Conservation (phyloP, 106 monocot species). For the Dioscorea alata region DNA sequence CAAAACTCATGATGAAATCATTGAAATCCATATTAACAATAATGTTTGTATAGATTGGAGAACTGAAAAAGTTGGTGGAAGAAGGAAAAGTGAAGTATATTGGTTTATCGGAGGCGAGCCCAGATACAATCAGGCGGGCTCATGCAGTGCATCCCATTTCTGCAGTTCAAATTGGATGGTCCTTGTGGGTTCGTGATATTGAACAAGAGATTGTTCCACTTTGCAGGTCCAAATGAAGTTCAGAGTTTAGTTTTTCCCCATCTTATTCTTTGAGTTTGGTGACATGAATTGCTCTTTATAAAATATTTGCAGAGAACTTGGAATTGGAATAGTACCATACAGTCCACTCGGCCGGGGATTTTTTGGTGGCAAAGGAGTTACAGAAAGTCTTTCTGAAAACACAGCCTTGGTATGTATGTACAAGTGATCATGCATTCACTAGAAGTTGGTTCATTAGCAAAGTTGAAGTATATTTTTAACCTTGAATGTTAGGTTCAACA, state of each 20-base stretch:
- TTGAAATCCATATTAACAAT: no score
- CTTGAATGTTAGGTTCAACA: no score
- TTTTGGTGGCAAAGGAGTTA: no score
- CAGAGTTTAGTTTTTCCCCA: neutral
- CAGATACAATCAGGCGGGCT: conserved; percentile 72
- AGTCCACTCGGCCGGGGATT: no score
- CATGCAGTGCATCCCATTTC: conserved; percentile 79
- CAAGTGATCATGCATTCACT: no score
- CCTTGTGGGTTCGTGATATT: no score
- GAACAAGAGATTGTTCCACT: conserved; percentile 46
- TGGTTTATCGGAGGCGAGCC: conserved; percentile 77
- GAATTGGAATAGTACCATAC: conserved; percentile 67
- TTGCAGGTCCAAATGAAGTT: conserved; percentile 30
- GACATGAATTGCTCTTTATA: neutral
- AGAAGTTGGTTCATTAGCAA: no score
- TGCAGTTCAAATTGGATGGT: conserved; percentile 87
- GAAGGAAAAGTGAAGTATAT: conserved; percentile 81
- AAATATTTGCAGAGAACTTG: conserved; percentile 42
- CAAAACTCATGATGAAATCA: no score
- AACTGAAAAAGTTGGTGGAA: conserved; percentile 45
- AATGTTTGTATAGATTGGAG: conserved; percentile 19
- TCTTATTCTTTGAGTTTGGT: neutral
- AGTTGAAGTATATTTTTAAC: no score
- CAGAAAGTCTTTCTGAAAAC: no score
- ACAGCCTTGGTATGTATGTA: no score